These are phyloP conservation scores for Kalmusia sp. DNA, from an alignment of 2,329 filamentous ascomycete genomes.

Conservation along the genomic window DNA sequence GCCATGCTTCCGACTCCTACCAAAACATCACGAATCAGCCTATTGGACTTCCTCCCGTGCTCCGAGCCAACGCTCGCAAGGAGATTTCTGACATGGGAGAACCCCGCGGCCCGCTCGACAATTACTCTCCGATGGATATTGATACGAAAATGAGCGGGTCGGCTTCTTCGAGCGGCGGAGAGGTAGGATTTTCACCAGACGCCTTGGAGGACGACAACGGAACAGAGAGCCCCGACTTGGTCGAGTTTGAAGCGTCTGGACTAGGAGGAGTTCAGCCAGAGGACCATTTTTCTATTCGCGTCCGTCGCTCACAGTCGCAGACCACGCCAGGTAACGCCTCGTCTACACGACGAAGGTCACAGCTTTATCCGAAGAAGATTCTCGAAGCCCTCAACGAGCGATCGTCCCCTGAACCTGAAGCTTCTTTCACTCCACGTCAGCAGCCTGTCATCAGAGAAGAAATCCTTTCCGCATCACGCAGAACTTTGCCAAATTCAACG, in stretches of 20 bases:
- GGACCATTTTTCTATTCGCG: slow-evolving; percentile 61
- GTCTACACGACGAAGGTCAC: slow-evolving; percentile 16
- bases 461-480: slow-evolving; percentile 69
- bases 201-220: slow-evolving; percentile 33
- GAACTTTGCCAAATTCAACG: slow-evolving; percentile 61
- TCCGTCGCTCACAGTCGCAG: slow-evolving; percentile 46
- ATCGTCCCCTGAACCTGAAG: slow-evolving; percentile 11
- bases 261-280: slow-evolving; percentile 67
- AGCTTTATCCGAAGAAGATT: slow-evolving; percentile 39
- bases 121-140: slow-evolving; percentile 21
- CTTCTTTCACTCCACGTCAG: slow-evolving; percentile 11
- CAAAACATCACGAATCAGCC: slow-evolving; percentile 39
- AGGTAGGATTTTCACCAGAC: slow-evolving; percentile 47
- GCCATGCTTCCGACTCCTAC: slow-evolving; percentile 33
- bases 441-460: slow-evolving; percentile 65
- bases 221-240: slow-evolving; percentile 29
- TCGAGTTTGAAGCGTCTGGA: slow-evolving; percentile 59
- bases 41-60: slow-evolving; percentile 28
- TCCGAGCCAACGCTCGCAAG: not conserved
- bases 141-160: slow-evolving; percentile 41
- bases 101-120: slow-evolving; percentile 32
- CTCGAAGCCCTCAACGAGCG: slow-evolving; percentile 38
- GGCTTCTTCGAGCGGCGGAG: slow-evolving; percentile 31
- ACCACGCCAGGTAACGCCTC: slow-evolving; percentile 6
- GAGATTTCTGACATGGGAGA: slow-evolving; percentile 36